A percentile compares a stretch with the other conserved stretches of the same genome.
These are phyloP conservation scores for thale cress (Arabidopsis thaliana) DNA, from an alignment of 345 rosid species.

Conservation along the genomic window TAIR10.1 NC_003070.9:7674001-7674500, in stretches of 20 bases:
- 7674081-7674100: slow-evolving; percentile 30
- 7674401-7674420: too few species aligned
- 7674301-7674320: neutral
- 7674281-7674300: neutral
- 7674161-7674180: neutral
- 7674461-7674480: neutral
- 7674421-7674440: neutral
- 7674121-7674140: slow-evolving; percentile 20
- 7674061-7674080: slow-evolving; percentile 18
- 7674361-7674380: too few species aligned
- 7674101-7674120: slow-evolving; percentile 38
- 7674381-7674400: too few species aligned
- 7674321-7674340: neutral
- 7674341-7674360: neutral
- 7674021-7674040: neutral
- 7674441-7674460: neutral
- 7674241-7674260: neutral
- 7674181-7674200: neutral
- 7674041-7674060: neutral
- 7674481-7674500: neutral
- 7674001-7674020: neutral
- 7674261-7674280: neutral
- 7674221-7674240: neutral
- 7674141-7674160: slow-evolving; percentile 5
- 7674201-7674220: slow-evolving; percentile 1